Evolutionary conservation across 441 rosid genomes (phyloP).

Genomic region (Biscutella auriculata): DNA sequence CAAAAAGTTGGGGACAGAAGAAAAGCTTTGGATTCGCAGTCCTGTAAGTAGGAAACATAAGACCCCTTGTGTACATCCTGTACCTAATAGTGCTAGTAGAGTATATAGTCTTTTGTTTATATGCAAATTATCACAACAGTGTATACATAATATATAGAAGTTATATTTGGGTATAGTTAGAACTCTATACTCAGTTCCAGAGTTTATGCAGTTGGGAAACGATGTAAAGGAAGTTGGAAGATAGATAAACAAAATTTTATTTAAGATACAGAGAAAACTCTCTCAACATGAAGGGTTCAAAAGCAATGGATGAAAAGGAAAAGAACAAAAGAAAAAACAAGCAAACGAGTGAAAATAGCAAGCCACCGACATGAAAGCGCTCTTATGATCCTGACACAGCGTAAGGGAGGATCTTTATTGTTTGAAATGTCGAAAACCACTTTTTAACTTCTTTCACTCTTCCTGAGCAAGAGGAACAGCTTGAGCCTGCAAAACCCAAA

Average conservation of each 20-base stretch:
- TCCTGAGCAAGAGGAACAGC: slow-evolving; percentile 23
- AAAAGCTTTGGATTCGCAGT: not conserved
- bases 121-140: not conserved
- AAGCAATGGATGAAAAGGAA: not conserved
- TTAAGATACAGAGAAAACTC: not conserved
- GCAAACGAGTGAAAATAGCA: not conserved
- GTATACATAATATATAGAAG: slow-evolving; percentile 1
- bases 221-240: not conserved
- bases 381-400: too few relatives aligned
- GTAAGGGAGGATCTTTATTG: too few relatives aligned
- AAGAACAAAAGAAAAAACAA: not conserved
- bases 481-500: slow-evolving; percentile 9
- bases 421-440: not conserved
- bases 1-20: not conserved
- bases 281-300: not conserved
- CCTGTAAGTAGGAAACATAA: slow-evolving; percentile 13
- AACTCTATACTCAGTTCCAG: too few relatives aligned
- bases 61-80: slow-evolving; percentile 7
- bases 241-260: not conserved
- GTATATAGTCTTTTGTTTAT: not conserved
- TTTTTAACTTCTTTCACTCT: not conserved
- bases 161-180: too few relatives aligned
- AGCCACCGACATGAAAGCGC: not conserved
- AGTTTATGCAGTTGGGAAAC: too few relatives aligned
- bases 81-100: not conserved